Percentiles rank a stretch among this genome's conserved stretches.
These are phyloP conservation scores for Backusella mclennaniae DNA, from an alignment of 192 early-diverging fungal species.

Conservation along the genomic window DNA sequence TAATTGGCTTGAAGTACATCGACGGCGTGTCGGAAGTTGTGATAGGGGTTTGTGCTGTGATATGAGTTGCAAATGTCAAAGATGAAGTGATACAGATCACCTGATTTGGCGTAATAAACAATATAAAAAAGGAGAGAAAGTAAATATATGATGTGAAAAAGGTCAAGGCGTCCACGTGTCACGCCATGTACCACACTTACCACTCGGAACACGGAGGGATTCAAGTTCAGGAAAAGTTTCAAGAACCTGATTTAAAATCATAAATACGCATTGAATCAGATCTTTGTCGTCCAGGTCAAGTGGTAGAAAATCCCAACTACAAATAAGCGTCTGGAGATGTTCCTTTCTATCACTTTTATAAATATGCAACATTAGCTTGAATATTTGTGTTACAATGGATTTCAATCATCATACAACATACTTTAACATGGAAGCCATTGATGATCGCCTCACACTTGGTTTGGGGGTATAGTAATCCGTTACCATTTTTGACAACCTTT, in stretches of 20 bases:
- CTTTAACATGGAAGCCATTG: constrained; percentile 11
- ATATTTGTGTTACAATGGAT: neutral
- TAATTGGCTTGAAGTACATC: constrained; percentile 90
- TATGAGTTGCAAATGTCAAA: constrained; percentile 44
- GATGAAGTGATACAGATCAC: constrained; percentile 1
- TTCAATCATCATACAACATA: neutral
- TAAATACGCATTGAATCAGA: constrained; percentile 62
- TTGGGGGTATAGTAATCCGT: constrained; percentile 24
- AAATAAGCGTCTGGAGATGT: constrained; percentile 49
- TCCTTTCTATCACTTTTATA: constrained; percentile 38
- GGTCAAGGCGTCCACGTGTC: constrained; percentile 15
- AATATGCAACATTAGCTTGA: neutral
- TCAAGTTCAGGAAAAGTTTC: constrained; percentile 46
- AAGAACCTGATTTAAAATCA: constrained; percentile 69
- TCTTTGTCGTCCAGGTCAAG: constrained; percentile 61
- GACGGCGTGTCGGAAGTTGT: constrained; percentile 93
- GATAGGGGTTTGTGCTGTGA: constrained; percentile 76
- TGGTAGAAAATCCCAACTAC: constrained; percentile 70
- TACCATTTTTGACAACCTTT: constrained; percentile 22
- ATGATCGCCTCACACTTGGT: constrained; percentile 15
- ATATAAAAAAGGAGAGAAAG: neutral
- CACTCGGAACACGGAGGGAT: constrained; percentile 56
- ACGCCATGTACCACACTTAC: constrained; percentile 27
- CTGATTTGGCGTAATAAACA: constrained; percentile 4
- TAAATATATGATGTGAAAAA: neutral